phyloP scores from a whole-genome alignment of 2,329 filamentous ascomycete species.

The Scedosporium boydii region DNA sequence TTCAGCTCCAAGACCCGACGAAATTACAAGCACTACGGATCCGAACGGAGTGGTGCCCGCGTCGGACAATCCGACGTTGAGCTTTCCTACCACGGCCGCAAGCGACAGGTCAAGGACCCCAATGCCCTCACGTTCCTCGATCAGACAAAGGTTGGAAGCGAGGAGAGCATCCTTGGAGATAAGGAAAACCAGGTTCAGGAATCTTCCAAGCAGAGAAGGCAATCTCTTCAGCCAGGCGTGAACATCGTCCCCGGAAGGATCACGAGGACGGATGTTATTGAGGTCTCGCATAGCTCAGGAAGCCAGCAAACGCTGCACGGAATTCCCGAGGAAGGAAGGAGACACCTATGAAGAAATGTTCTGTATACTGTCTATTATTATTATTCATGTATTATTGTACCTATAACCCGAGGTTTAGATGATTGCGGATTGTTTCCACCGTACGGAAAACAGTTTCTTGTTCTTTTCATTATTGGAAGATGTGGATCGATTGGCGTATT shows the following conservation, averaged over 20 bases:
- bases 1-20: constrained; percentile 8
- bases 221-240: background rate
- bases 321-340: background rate
- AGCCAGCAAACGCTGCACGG: background rate
- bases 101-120: constrained; percentile 5
- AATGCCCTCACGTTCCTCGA: constrained; percentile 11
- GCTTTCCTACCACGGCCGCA: constrained; percentile 7
- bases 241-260: background rate
- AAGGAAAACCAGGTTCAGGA: background rate
- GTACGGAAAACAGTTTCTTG: no score
- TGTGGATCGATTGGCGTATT: no score
- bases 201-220: background rate
- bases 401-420: no score
- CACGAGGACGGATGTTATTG: background rate
- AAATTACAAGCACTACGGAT: constrained; percentile 6
- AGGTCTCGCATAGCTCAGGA: background rate
- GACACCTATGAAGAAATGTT: background rate
- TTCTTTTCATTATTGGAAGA: no score
- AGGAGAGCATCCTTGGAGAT: constrained; percentile 9
- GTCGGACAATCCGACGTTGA: constrained; percentile 5
- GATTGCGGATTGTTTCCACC: no score
- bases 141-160: constrained; percentile 9
- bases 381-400: background rate
- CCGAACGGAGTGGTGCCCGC: background rate
- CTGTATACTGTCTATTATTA: background rate